phyloP scores from a whole-genome alignment of 2,329 filamentous ascomycete species.

The Sclerotinia nivalis region DNA sequence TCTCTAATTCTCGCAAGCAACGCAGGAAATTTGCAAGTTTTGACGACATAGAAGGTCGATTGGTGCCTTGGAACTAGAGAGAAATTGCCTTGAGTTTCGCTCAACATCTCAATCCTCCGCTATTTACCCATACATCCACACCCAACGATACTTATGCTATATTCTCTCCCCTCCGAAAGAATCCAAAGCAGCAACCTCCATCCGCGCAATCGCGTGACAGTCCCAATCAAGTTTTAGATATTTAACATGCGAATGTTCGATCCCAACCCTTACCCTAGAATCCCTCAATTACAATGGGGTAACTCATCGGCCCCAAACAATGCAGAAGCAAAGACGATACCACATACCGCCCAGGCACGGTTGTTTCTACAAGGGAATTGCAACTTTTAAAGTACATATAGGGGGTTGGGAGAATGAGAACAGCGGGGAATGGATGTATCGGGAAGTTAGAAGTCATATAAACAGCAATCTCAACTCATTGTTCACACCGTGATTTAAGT shows the following conservation, averaged over 20 bases:
- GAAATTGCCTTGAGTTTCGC: too few species aligned
- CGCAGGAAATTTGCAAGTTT: background rate
- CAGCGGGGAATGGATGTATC: background rate
- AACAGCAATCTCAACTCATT: background rate
- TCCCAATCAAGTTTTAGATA: background rate
- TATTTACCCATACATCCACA: background rate
- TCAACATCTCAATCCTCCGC: too few species aligned
- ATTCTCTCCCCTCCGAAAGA: background rate
- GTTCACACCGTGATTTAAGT: background rate
- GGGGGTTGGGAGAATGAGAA: background rate
- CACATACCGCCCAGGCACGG: background rate
- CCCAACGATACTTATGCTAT: too few species aligned
- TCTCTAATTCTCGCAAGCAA: background rate
- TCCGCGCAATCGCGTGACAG: background rate
- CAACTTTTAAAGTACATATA: too few species aligned
- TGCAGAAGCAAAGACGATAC: too few species aligned
- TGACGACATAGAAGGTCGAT: background rate
- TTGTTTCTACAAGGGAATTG: fast-evolving
- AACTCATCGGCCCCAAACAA: background rate
- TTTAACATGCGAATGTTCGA: background rate
- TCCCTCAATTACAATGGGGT: fast-evolving
- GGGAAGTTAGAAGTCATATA: background rate
- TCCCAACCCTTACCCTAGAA: too few species aligned
- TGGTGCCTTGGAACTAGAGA: background rate
- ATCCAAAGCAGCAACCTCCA: background rate